Evolutionary conservation across 2,329 filamentous ascomycete species (phyloP).

Genomic region (Diplodia corticola): DNA sequence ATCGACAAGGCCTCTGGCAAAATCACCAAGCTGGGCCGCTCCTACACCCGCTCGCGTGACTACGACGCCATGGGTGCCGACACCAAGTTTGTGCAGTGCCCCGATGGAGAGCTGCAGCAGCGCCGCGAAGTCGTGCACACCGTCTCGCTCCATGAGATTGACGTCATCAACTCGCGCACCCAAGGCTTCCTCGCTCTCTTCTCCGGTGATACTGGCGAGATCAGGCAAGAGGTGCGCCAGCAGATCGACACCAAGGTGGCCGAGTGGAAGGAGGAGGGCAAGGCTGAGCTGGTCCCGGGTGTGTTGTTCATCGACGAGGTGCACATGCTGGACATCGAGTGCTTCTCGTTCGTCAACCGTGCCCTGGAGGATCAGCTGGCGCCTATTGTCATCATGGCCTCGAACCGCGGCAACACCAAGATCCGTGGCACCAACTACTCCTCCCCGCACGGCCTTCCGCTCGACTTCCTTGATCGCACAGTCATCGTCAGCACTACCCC

Average conservation of each 20-base stretch:
- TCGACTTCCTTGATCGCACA: constrained; percentile 94
- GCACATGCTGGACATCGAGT: constrained; percentile 99
- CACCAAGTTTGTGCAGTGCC: constrained; percentile 96
- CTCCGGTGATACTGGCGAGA: constrained; percentile 97
- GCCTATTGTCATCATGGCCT: constrained; percentile 98
- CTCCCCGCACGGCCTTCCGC: constrained; percentile 87
- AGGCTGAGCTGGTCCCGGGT: constrained; percentile 95
- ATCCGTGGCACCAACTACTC: constrained; percentile 93
- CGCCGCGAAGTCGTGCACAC: constrained; percentile 97
- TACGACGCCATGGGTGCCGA: constrained; percentile 99
- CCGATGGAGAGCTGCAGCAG: constrained; percentile 95
- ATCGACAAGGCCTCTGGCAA: constrained; percentile 99
- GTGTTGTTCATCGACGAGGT: constrained; percentile 99
- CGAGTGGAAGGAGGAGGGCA: constrained; percentile 99
- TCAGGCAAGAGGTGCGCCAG: constrained; percentile 92
- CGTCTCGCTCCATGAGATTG: constrained; percentile 95
- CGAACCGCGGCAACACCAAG: constrained; percentile 86
- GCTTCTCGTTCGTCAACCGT: constrained; percentile 97
- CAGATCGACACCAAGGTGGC: constrained; percentile 99
- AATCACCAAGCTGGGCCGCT: constrained; percentile 94
- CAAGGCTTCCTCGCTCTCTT: constrained; percentile 97
- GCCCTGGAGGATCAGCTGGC: constrained; percentile 92
- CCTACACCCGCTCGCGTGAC: constrained; percentile 90
- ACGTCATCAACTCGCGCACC: constrained; percentile 98
- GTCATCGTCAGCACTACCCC: constrained; percentile 93